These are phyloP conservation scores for Lophiotrema nucula DNA, from an alignment of 495 filamentous ascomycete species.

Conservation along the genomic window DNA sequence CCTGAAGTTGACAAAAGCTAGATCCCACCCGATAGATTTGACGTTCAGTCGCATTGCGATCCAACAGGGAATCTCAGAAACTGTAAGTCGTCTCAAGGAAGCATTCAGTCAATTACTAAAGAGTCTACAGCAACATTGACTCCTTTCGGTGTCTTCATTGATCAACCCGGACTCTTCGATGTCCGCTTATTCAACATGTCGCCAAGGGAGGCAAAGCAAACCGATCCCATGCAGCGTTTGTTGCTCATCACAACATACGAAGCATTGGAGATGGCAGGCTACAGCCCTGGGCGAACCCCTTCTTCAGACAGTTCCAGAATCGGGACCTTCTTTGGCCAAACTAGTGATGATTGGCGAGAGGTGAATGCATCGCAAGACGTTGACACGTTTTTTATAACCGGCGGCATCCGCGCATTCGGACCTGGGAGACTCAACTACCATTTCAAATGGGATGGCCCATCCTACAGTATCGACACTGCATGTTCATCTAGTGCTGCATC, in stretches of 20 bases:
- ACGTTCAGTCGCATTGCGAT: slow-evolving; percentile 47
- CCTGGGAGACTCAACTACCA: slow-evolving; percentile 49
- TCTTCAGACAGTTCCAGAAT: slow-evolving; percentile 41
- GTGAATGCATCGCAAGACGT: slow-evolving; percentile 42
- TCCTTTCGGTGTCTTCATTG: too few relatives aligned
- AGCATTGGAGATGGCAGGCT: slow-evolving; percentile 45
- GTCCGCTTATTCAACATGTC: slow-evolving; percentile 47
- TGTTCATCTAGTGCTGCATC: slow-evolving; percentile 43
- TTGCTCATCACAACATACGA: slow-evolving; percentile 44
- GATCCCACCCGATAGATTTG: slow-evolving; percentile 47
- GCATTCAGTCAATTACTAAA: slow-evolving; percentile 45
- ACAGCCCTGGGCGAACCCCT: slow-evolving; percentile 36
- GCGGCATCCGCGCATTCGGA: slow-evolving; percentile 42
- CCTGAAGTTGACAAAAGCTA: too few relatives aligned
- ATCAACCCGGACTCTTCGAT: slow-evolving; percentile 42
- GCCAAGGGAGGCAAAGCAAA: slow-evolving; percentile 44
- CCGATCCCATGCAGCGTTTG: slow-evolving; percentile 43
- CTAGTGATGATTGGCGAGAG: slow-evolving; percentile 45
- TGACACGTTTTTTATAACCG: slow-evolving; percentile 46
- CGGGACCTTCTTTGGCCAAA: slow-evolving; percentile 42
- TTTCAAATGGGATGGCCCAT: slow-evolving; percentile 41
- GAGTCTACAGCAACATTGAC: too few relatives aligned
- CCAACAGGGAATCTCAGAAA: slow-evolving; percentile 45
- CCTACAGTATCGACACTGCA: slow-evolving; percentile 39
- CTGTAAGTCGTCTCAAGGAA: slow-evolving; percentile 34